These are phyloP conservation scores for Termitomyces sp. DNA, from an alignment of 1,284 basidiomycete genomes.

Conservation along the genomic window DNA sequence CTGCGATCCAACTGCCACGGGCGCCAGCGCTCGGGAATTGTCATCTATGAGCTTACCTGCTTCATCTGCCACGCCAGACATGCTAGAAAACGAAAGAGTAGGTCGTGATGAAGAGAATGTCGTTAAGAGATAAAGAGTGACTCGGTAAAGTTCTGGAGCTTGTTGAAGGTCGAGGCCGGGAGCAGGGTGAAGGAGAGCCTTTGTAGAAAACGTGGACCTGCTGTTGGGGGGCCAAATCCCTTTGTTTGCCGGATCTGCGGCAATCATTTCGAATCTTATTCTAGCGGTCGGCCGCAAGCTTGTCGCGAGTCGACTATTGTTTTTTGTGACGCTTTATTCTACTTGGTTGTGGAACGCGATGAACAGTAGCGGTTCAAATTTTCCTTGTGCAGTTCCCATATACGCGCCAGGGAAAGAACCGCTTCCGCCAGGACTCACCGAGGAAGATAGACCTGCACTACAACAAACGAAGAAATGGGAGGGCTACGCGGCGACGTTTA, in stretches of 20 bases:
- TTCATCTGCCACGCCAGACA: conserved; percentile 35
- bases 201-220: conserved; percentile 9
- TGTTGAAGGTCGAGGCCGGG: background rate
- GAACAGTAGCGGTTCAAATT: conserved; percentile 19
- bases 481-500: conserved; percentile 60
- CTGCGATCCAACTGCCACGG: conserved; percentile 80
- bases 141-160: conserved; percentile 3
- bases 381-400: conserved; percentile 40
- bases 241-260: conserved; percentile 9
- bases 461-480: conserved; percentile 75
- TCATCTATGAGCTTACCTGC: conserved; percentile 41
- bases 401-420: conserved; percentile 65
- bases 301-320: background rate
- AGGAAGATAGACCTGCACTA: conserved; percentile 71
- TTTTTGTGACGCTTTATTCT: background rate
- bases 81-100: conserved; percentile 18
- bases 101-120: conserved; percentile 4
- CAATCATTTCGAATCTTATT: background rate
- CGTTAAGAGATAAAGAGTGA: conserved; percentile 11
- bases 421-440: conserved; percentile 75
- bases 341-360: conserved; percentile 11
- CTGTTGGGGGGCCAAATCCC: background rate
- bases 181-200: background rate
- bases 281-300: background rate
- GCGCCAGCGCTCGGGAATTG: conserved; percentile 60